Evolutionary conservation across 495 filamentous ascomycete species (phyloP).

Genomic region (Glonium stellatum): DNA sequence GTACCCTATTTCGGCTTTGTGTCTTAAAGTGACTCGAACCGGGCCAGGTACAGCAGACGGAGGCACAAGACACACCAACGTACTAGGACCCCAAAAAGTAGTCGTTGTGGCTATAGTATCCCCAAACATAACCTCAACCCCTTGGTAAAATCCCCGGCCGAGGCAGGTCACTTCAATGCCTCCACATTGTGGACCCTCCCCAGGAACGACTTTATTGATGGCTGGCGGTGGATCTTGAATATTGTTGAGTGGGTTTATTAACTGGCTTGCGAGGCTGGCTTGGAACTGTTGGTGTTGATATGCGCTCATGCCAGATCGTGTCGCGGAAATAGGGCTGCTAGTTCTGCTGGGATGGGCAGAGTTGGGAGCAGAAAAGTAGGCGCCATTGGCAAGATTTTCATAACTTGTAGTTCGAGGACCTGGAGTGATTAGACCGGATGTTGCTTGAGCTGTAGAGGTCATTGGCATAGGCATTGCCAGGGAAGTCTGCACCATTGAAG

Average conservation of each 20-base stretch:
- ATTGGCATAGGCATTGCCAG: not conserved
- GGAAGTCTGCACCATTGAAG: not conserved
- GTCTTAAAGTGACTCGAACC: constrained; percentile 69
- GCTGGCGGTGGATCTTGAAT: constrained; percentile 40
- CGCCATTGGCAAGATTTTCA: constrained; percentile 6
- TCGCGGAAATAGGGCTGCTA: constrained; percentile 36
- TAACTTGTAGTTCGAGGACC: constrained; percentile 47
- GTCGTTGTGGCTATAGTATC: constrained; percentile 69
- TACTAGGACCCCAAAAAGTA: constrained; percentile 73
- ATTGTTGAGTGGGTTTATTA: not conserved
- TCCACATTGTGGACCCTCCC: constrained; percentile 71
- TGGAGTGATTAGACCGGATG: constrained; percentile 43
- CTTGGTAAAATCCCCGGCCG: constrained; percentile 70
- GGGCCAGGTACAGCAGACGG: constrained; percentile 54
- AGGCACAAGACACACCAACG: constrained; percentile 77
- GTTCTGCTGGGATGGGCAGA: constrained; percentile 54
- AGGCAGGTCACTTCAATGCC: constrained; percentile 80
- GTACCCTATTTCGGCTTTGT: constrained; percentile 48
- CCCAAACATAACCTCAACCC: constrained; percentile 82
- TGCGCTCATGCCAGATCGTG: not conserved
- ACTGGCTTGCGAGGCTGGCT: not conserved
- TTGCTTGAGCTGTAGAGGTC: not conserved
- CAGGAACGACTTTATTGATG: constrained; percentile 72
- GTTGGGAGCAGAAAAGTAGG: constrained; percentile 58
- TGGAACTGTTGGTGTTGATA: not conserved